Evolutionary conservation across 257 asterid genomes (phyloP).

Genomic region (Mentha longifolia): DNA sequence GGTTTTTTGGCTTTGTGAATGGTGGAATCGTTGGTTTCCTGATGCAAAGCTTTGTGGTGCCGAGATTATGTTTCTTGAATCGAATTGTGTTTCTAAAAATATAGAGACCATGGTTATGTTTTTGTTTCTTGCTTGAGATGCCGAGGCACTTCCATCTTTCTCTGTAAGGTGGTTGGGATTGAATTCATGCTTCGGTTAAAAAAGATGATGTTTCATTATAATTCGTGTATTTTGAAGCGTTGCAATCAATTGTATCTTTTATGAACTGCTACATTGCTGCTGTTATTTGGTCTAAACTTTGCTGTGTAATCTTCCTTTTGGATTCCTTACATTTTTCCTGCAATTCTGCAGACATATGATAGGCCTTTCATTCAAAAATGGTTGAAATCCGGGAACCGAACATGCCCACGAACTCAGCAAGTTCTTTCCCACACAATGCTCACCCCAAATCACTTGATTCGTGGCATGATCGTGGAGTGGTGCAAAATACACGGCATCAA

Average conservation of each 20-base stretch:
- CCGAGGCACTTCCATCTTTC: neutral
- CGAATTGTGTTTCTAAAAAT: constrained; percentile 1
- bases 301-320: constrained; percentile 10
- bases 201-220: neutral
- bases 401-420: constrained; percentile 81
- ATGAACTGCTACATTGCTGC: neutral
- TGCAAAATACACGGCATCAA: constrained; percentile 63
- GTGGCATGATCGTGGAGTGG: constrained; percentile 71
- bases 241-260: neutral
- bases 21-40: neutral
- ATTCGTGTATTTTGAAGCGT: neutral
- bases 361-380: constrained; percentile 77
- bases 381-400: constrained; percentile 75
- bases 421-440: constrained; percentile 75
- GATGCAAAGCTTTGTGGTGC: neutral
- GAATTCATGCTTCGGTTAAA: neutral
- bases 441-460: constrained; percentile 72
- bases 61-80: neutral
- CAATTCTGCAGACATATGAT: constrained; percentile 76
- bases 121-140: neutral
- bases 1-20: neutral
- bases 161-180: neutral
- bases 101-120: neutral
- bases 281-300: neutral
- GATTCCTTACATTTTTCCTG: constrained; percentile 18